Conservation (phyloP, 768 basidiomycete genomes). For the Russula dissimulans region DNA sequence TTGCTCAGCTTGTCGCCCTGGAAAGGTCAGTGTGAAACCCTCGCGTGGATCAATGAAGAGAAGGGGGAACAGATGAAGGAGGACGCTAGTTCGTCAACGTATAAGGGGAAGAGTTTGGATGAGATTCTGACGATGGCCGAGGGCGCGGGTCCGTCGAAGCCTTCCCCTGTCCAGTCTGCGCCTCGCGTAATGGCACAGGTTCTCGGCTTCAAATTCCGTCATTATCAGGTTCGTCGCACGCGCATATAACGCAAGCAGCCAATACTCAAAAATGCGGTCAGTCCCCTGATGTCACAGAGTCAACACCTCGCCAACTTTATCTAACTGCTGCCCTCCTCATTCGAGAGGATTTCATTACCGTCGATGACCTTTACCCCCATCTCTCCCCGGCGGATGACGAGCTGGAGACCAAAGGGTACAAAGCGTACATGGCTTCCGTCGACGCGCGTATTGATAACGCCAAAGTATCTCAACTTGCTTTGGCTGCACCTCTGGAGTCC, state of each 20-base stretch:
- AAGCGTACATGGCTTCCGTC: slow-evolving; percentile 56
- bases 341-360: slow-evolving; percentile 76
- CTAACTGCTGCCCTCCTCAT: slow-evolving; percentile 81
- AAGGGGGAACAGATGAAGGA: slow-evolving; percentile 2
- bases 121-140: slow-evolving; percentile 56
- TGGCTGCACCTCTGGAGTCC: slow-evolving; percentile 75
- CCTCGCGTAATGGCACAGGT: slow-evolving; percentile 78
- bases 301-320: slow-evolving; percentile 62
- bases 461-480: slow-evolving; percentile 67
- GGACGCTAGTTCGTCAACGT: slow-evolving; percentile 26
- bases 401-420: slow-evolving; percentile 52
- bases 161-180: slow-evolving; percentile 24
- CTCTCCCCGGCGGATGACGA: slow-evolving; percentile 66
- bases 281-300: slow-evolving; percentile 51
- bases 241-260: not conserved
- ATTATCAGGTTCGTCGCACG: slow-evolving; percentile 61
- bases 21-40: slow-evolving; percentile 26
- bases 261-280: slow-evolving; percentile 26
- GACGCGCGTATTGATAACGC: slow-evolving; percentile 57
- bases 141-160: slow-evolving; percentile 11
- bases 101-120: slow-evolving; percentile 53
- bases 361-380: slow-evolving; percentile 91
- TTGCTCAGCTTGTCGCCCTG: slow-evolving; percentile 84
- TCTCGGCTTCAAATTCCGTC: slow-evolving; percentile 93
- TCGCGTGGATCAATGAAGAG: slow-evolving; percentile 11